phyloP scores from a whole-genome alignment of 805 yeast genomes.

The Wickerhamiella qilinensis region DNA sequence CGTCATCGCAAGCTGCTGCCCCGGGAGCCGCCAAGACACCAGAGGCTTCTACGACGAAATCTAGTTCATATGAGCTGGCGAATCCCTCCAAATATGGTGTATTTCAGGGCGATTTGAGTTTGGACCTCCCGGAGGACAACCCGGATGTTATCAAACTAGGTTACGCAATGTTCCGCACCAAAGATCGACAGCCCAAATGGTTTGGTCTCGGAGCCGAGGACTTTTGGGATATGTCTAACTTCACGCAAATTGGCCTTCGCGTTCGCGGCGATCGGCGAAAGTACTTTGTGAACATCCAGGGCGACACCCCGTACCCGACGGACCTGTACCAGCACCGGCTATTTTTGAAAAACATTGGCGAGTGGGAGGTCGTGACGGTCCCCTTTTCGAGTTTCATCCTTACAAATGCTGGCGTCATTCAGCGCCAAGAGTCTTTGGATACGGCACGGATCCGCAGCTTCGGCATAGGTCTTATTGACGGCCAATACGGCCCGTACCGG shows the following conservation, averaged over 20 bases:
- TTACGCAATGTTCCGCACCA: slow-evolving; percentile 73
- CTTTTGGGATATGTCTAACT: slow-evolving; percentile 60
- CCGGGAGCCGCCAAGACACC: neutral
- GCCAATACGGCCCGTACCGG: slow-evolving; percentile 59
- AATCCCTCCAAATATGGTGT: slow-evolving; percentile 28
- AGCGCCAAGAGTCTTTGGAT: slow-evolving; percentile 41
- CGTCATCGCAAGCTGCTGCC: slow-evolving; percentile 7
- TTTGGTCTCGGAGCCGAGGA: slow-evolving; percentile 24
- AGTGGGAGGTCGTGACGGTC: slow-evolving; percentile 72
- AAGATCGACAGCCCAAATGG: slow-evolving; percentile 36
- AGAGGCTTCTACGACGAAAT: neutral
- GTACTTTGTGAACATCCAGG: slow-evolving; percentile 66
- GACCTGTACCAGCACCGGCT: slow-evolving; percentile 73
- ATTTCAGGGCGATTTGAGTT: slow-evolving; percentile 53
- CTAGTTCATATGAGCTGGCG: neutral
- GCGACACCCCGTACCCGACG: slow-evolving; percentile 60
- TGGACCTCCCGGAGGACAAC: slow-evolving; percentile 48
- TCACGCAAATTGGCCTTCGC: slow-evolving; percentile 44
- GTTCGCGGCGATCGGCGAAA: slow-evolving; percentile 62
- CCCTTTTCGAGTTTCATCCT: slow-evolving; percentile 66
- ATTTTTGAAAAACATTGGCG: slow-evolving; percentile 51
- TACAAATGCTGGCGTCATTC: slow-evolving; percentile 66
- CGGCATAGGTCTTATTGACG: slow-evolving; percentile 66
- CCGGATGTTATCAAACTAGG: slow-evolving; percentile 52
- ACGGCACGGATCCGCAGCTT: slow-evolving; percentile 49